phyloP scores from a whole-genome alignment of 345 rosid genomes.

The Dipteronia sinensis region DNA sequence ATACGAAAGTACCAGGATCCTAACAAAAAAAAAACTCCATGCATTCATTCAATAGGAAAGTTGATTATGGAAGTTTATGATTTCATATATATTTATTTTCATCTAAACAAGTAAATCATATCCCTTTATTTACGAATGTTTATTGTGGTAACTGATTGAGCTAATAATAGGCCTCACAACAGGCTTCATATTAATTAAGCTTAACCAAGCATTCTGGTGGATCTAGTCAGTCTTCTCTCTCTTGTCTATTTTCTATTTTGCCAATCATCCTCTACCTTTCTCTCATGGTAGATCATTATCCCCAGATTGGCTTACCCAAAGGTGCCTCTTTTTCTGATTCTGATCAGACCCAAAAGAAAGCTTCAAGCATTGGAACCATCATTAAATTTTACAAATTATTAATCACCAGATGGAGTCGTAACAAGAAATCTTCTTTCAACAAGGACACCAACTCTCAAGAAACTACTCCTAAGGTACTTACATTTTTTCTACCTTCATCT shows the following conservation, averaged over 20 bases:
- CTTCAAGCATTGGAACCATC: slow-evolving; percentile 31
- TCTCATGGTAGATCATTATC: slow-evolving; percentile 25
- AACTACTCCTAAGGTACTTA: background rate
- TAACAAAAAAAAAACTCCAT: background rate
- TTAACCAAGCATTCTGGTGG: slow-evolving; percentile 22
- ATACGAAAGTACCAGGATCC: background rate
- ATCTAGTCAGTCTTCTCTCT: slow-evolving; percentile 14
- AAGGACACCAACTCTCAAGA: background rate
- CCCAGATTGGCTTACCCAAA: slow-evolving; percentile 27
- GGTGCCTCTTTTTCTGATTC: slow-evolving; percentile 21
- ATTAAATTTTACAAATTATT: slow-evolving; percentile 34
- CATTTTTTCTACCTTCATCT: background rate
- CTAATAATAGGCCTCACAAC: slow-evolving; percentile 30
- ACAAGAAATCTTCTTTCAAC: slow-evolving; percentile 20
- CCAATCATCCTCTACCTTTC: background rate
- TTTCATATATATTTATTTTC: no score
- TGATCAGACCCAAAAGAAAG: slow-evolving; percentile 29
- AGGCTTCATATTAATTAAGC: slow-evolving; percentile 14
- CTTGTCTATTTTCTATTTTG: slow-evolving; percentile 3
- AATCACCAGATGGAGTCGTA: slow-evolving; percentile 29
- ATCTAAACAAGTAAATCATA: no score
- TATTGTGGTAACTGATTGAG: slow-evolving; percentile 15
- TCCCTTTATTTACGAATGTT: no score
- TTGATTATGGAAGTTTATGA: no score
- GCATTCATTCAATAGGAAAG: no score